A percentile compares a stretch with the other conserved stretches of the same genome.
Conservation (phyloP, 1,284 basidiomycete species). For the Sporisorium reilianum region DNA sequence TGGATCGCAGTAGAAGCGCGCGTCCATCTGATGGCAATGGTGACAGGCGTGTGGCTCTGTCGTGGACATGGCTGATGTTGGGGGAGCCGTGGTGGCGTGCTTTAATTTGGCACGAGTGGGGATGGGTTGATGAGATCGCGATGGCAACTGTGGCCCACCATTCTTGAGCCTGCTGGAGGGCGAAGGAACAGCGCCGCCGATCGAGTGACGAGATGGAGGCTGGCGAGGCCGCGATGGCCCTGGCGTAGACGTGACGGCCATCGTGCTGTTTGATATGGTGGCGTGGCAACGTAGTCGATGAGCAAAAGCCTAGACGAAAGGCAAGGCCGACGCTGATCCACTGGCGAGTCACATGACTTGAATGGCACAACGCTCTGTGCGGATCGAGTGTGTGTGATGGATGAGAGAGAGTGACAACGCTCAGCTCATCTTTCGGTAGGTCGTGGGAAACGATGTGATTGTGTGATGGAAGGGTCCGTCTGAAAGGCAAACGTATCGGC, state of each 20-base stretch:
- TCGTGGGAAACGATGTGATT: background rate
- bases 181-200: constrained; percentile 7
- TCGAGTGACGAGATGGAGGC: constrained; percentile 29
- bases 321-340: background rate
- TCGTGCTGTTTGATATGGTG: background rate
- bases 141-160: background rate
- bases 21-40: constrained; percentile 43
- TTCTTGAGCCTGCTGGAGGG: constrained; percentile 6
- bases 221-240: constrained; percentile 20
- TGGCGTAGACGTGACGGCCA: constrained; percentile 13
- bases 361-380: background rate
- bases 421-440: background rate
- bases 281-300: background rate
- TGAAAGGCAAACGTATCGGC: background rate
- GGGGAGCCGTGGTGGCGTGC: constrained; percentile 21
- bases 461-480: constrained; percentile 5
- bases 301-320: background rate
- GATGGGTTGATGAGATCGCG: constrained; percentile 9
- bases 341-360: constrained; percentile 19
- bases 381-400: background rate
- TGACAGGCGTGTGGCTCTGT: constrained; percentile 22
- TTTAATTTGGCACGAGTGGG: constrained; percentile 22
- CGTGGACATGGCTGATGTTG: background rate
- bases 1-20: constrained; percentile 48
- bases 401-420: background rate